A percentile compares a stretch with the other conserved stretches of the same genome.
Conservation (phyloP, 371 early-diverging fungal species). For the Paraphysoderma sedebokerense region DNA sequence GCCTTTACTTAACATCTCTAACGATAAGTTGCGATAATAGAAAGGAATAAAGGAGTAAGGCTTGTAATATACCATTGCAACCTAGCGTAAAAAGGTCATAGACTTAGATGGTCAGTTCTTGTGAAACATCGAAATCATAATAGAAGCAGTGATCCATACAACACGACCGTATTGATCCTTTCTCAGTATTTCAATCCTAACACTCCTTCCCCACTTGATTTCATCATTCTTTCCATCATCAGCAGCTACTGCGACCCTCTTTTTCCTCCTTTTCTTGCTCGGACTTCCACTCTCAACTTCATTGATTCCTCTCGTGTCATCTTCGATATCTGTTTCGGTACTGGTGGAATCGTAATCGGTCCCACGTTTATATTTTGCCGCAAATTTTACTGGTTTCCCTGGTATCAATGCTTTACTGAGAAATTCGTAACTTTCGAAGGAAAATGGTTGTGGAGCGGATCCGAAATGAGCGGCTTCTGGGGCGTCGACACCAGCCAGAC, state of each 20-base stretch:
- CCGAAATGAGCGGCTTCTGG: slow-evolving; percentile 40
- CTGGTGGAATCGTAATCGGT: no score
- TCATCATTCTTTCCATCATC: slow-evolving; percentile 31
- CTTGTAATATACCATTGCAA: slow-evolving; percentile 43
- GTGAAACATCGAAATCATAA: no score
- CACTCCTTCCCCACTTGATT: slow-evolving; percentile 22
- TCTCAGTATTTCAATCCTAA: slow-evolving; percentile 27
- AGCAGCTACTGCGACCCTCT: slow-evolving; percentile 30
- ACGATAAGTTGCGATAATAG: slow-evolving; percentile 32
- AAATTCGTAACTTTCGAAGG: slow-evolving; percentile 36
- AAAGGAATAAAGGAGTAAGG: slow-evolving; percentile 18
- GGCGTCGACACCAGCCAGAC: background rate
- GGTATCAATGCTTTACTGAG: no score
- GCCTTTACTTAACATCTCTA: slow-evolving; percentile 46
- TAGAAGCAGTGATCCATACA: no score
- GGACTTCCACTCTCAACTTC: no score
- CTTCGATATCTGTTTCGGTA: no score
- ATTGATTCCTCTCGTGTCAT: no score
- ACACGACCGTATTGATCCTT: slow-evolving; percentile 53
- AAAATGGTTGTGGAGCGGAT: slow-evolving; percentile 48
- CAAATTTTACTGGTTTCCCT: no score
- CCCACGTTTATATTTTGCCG: no score
- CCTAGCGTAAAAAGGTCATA: slow-evolving; percentile 10
- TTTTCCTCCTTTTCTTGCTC: slow-evolving; percentile 20
- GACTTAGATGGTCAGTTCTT: no score